Evolutionary conservation across 208 protist genomes (phyloP).

Genomic region (Trypanosoma grayi): DNA sequence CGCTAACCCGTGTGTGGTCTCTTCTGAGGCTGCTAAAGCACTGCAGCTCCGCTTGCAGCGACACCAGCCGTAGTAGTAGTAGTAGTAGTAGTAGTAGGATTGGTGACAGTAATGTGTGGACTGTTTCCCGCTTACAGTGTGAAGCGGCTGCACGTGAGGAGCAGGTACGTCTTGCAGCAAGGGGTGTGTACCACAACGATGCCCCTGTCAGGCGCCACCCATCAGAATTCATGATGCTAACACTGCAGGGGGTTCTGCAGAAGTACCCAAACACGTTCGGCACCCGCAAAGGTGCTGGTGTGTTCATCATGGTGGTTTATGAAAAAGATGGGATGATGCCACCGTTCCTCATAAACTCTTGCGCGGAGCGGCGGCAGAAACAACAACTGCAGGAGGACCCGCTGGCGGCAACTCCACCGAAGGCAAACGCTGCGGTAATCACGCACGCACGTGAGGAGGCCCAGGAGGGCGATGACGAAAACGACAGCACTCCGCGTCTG

Average conservation of each 20-base stretch:
- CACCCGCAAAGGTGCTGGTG: background rate
- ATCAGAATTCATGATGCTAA: background rate
- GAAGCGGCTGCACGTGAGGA: background rate
- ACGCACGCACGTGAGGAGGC: too few species aligned
- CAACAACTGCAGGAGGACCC: too few species aligned
- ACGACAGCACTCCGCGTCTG: too few species aligned
- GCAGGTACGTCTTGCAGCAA: background rate
- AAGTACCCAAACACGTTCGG: background rate
- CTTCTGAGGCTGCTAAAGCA: background rate
- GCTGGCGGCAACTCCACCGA: too few species aligned
- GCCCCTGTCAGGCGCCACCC: background rate
- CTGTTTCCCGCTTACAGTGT: background rate
- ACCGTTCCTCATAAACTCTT: too few species aligned
- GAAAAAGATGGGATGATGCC: too few species aligned
- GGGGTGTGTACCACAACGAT: too few species aligned
- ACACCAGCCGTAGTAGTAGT: too few species aligned
- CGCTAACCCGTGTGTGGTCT: background rate
- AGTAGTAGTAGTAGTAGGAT: background rate
- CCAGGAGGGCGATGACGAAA: too few species aligned
- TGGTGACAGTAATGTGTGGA: background rate
- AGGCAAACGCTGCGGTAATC: too few species aligned
- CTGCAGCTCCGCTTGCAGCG: too few species aligned
- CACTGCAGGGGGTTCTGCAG: background rate
- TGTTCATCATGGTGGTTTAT: background rate
- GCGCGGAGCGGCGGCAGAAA: too few species aligned